A percentile compares a stretch with the other conserved stretches of the same genome.
phyloP scores from a whole-genome alignment of 805 yeast species.

The Ascoidea rubescens region DNA sequence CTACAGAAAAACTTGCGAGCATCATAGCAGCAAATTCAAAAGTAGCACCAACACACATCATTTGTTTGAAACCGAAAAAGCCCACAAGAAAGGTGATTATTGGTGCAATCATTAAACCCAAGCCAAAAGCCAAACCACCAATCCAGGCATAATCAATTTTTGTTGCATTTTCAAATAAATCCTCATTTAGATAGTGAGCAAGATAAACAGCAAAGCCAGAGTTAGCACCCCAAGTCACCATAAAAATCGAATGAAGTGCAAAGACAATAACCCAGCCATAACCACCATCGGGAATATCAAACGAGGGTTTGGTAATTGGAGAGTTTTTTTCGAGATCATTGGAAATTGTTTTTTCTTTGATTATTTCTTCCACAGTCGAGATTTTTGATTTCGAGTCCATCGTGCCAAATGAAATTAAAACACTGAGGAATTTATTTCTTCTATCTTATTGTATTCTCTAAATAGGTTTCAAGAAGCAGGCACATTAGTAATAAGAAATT shows the following conservation, averaged over 20 bases:
- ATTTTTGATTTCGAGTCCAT: too few species aligned
- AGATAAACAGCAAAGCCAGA: constrained; percentile 39
- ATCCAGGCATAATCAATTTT: constrained; percentile 38
- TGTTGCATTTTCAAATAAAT: constrained; percentile 30
- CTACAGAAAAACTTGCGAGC: constrained; percentile 34
- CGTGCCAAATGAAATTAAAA: too few species aligned
- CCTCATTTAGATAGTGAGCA: constrained; percentile 29
- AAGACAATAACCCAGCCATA: constrained; percentile 36
- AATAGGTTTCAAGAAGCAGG: too few species aligned
- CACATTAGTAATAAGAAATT: too few species aligned
- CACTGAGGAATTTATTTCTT: too few species aligned
- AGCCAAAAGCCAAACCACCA: constrained; percentile 46
- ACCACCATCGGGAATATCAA: constrained; percentile 29
- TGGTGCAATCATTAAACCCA: constrained; percentile 37
- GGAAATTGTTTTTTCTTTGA: too few species aligned
- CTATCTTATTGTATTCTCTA: too few species aligned
- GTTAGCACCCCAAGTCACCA: constrained; percentile 32
- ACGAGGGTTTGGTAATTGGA: background rate
- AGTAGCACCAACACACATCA: constrained; percentile 28
- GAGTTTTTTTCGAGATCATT: too few species aligned
- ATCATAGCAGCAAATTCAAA: constrained; percentile 34
- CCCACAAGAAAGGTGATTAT: constrained; percentile 32
- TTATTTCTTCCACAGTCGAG: too few species aligned
- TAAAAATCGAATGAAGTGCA: constrained; percentile 21
- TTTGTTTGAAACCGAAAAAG: constrained; percentile 24